Percentiles rank a stretch among this genome's conserved stretches.
Conservation (phyloP, 1,284 basidiomycete genomes). For the Agaricales sp. region DNA sequence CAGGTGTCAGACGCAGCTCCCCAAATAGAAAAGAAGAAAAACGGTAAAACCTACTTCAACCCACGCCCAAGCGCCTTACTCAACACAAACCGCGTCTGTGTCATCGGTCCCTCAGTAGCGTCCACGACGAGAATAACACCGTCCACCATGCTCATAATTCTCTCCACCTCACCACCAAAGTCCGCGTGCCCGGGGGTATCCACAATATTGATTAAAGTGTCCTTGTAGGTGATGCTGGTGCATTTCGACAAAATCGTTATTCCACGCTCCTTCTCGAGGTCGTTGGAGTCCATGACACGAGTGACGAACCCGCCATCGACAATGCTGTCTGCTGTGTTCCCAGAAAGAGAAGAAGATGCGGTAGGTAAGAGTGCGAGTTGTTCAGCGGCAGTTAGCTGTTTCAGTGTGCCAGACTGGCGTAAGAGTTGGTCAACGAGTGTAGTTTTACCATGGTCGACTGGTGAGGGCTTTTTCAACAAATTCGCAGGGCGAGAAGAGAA, state of each 20-base stretch:
- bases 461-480: background rate
- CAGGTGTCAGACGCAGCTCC: no score
- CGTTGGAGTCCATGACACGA: conserved; percentile 38
- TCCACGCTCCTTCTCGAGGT: conserved; percentile 37
- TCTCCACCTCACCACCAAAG: conserved; percentile 39
- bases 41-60: conserved; percentile 21
- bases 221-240: conserved; percentile 31
- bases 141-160: conserved; percentile 39
- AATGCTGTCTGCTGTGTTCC: conserved; percentile 22
- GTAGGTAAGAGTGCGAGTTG: conserved; percentile 21
- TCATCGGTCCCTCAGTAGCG: conserved; percentile 39
- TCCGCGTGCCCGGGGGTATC: conserved; percentile 41
- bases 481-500: background rate
- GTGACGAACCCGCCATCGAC: conserved; percentile 29
- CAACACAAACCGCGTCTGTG: conserved; percentile 36
- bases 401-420: conserved; percentile 34
- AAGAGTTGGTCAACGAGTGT: conserved; percentile 38
- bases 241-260: conserved; percentile 41
- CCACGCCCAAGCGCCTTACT: conserved; percentile 31
- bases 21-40: background rate
- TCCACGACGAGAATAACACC: conserved; percentile 36
- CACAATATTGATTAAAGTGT: conserved; percentile 34
- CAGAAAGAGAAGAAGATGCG: conserved; percentile 16
- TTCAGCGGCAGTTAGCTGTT: conserved; percentile 24
- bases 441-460: conserved; percentile 42